phyloP scores from a whole-genome alignment of 2,329 filamentous ascomycete species.

The Ophiostoma sp. region DNA sequence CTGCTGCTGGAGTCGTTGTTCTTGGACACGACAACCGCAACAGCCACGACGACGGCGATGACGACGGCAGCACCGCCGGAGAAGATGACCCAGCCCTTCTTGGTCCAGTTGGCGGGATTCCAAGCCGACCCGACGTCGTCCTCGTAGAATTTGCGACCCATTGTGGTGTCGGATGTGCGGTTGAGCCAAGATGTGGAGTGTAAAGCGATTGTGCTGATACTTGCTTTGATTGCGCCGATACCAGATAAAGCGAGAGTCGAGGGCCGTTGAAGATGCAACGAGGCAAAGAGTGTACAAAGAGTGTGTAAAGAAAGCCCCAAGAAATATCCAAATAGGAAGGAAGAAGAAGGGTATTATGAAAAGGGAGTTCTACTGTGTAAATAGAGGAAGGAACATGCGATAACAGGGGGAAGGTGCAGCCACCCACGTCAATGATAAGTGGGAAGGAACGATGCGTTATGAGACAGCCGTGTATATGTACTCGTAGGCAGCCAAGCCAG shows the following conservation, averaged over 20 bases:
- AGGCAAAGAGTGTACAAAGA: constrained; percentile 4
- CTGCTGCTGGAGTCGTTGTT: constrained; percentile 34
- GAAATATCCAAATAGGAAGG: not conserved
- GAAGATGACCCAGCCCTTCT: constrained; percentile 45
- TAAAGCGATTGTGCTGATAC: constrained; percentile 1
- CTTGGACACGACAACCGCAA: constrained; percentile 39
- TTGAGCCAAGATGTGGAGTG: not conserved
- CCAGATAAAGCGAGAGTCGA: not conserved
- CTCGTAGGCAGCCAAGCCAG: not conserved
- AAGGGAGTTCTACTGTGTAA: not conserved
- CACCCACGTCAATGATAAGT: constrained; percentile 6
- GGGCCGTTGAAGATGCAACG: not conserved
- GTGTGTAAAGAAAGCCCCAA: not conserved
- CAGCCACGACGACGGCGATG: constrained; percentile 45
- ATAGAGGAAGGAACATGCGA: not conserved
- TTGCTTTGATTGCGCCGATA: not conserved
- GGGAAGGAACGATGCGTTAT: not conserved
- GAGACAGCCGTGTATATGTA: not conserved
- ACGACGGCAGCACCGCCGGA: constrained; percentile 36
- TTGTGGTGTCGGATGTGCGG: not conserved
- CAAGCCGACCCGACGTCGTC: constrained; percentile 23
- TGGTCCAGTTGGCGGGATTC: constrained; percentile 49
- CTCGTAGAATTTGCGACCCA: not conserved
- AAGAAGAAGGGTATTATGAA: not conserved
- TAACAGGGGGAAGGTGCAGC: constrained; percentile 3